These are phyloP conservation scores for Debaryomyces castellii DNA, from an alignment of 805 yeast species.

Conservation along the genomic window DNA sequence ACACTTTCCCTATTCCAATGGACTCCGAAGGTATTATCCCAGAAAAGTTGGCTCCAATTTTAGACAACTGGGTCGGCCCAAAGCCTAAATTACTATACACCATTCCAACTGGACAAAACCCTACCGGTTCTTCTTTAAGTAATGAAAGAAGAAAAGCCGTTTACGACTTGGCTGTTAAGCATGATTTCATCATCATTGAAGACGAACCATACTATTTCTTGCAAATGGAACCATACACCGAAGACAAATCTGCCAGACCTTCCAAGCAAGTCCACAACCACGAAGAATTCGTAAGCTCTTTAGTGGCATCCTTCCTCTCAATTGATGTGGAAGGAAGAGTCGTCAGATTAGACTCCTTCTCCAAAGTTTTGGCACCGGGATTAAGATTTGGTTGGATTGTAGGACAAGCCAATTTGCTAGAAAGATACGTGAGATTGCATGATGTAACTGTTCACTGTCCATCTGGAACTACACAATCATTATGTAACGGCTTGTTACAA, in stretches of 20 bases:
- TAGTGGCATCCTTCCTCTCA: conserved; percentile 74
- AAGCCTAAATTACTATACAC: conserved; percentile 87
- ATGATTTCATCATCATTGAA: conserved; percentile 84
- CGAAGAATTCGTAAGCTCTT: conserved; percentile 61
- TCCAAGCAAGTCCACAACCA: conserved; percentile 43
- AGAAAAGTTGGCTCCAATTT: conserved; percentile 56
- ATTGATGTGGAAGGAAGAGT: conserved; percentile 90
- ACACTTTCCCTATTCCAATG: conserved; percentile 70
- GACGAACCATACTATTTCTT: conserved; percentile 97
- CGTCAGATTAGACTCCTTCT: conserved; percentile 82
- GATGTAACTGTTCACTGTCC: conserved; percentile 82
- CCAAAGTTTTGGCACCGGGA: conserved; percentile 94
- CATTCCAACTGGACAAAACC: conserved; percentile 96
- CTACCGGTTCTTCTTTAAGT: conserved; percentile 86
- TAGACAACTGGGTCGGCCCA: conserved; percentile 70
- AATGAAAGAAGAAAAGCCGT: conserved; percentile 74
- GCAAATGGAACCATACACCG: conserved; percentile 81
- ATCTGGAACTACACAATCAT: conserved; percentile 75
- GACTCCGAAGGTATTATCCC: conserved; percentile 81
- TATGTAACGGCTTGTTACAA: conserved; percentile 63
- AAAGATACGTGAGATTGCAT: conserved; percentile 66
- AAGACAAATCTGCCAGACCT: conserved; percentile 34
- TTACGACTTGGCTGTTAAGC: conserved; percentile 76
- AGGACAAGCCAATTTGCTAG: conserved; percentile 63
- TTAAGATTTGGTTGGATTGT: conserved; percentile 86